A percentile compares a stretch with the other conserved stretches of the same genome.
These are phyloP conservation scores for Candida boleticola DNA, from an alignment of 805 yeast species.

Conservation along the genomic window DNA sequence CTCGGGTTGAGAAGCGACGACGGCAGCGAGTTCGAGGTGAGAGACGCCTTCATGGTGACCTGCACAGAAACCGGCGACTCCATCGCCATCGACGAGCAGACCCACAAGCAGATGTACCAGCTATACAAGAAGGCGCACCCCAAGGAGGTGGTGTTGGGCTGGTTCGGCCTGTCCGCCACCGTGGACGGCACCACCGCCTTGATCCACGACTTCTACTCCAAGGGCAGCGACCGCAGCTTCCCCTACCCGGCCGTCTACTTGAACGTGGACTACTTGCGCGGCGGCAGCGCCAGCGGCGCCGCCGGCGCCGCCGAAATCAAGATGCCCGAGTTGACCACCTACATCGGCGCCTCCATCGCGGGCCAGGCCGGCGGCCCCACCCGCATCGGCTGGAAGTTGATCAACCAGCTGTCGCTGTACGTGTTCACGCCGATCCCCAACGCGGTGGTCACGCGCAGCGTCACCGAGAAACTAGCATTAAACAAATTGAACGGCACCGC, in stretches of 20 bases:
- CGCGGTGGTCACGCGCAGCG: constrained; percentile 43
- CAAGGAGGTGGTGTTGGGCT: constrained; percentile 75
- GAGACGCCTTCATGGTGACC: constrained; percentile 79
- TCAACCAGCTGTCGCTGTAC: constrained; percentile 38
- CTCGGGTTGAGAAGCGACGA: constrained; percentile 82
- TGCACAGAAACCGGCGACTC: constrained; percentile 72
- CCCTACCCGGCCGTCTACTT: constrained; percentile 80
- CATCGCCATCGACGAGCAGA: constrained; percentile 72
- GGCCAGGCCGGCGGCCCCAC: constrained; percentile 15
- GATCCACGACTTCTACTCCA: constrained; percentile 76
- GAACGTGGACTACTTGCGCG: constrained; percentile 56
- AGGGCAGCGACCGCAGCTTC: constrained; percentile 63
- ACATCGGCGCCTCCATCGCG: constrained; percentile 75
- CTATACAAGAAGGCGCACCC: constrained; percentile 77
- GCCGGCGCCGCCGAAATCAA: constrained; percentile 32
- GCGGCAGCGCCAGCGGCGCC: constrained; percentile 39
- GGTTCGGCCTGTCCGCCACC: constrained; percentile 67
- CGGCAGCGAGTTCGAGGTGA: constrained; percentile 69
- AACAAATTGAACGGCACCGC: constrained; percentile 40
- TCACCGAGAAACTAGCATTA: constrained; percentile 56
- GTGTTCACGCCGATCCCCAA: constrained; percentile 78
- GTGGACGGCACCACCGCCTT: constrained; percentile 73
- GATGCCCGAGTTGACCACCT: constrained; percentile 62
- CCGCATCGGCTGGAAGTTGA: constrained; percentile 40
- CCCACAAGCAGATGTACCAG: constrained; percentile 67